A percentile compares a stretch with the other conserved stretches of the same genome.
Conservation (phyloP, 2,329 filamentous ascomycete genomes). For the Neopestalotiopsis clavispora region DNA sequence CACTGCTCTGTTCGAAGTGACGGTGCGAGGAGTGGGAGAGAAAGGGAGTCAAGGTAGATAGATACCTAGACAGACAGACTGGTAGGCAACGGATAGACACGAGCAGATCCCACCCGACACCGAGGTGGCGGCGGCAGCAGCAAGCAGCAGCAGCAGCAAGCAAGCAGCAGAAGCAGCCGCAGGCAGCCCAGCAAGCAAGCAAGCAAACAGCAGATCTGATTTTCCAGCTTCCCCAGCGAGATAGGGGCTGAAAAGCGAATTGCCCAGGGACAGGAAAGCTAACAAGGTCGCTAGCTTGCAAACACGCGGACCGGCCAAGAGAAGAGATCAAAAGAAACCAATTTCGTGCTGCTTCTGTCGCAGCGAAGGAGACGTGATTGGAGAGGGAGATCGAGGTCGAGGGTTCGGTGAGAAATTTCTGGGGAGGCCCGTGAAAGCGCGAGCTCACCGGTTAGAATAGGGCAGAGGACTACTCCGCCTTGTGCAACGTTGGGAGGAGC, state of each 20-base stretch:
- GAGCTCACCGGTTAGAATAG: slow-evolving; percentile 18
- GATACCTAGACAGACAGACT: slow-evolving; percentile 4
- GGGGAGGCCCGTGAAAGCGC: slow-evolving; percentile 9
- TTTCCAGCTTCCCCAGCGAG: background rate
- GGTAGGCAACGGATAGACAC: background rate
- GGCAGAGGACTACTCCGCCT: slow-evolving; percentile 13
- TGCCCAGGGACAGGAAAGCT: background rate
- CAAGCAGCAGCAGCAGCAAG: background rate
- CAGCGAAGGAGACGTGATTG: slow-evolving; percentile 16
- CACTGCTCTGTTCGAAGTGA: background rate
- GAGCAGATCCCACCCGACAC: background rate
- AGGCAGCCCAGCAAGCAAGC: background rate
- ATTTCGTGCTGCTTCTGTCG: slow-evolving; percentile 11
- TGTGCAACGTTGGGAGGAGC: slow-evolving; percentile 15
- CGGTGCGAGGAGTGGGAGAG: slow-evolving; percentile 4
- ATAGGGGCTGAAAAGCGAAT: slow-evolving; percentile 17
- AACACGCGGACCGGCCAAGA: slow-evolving; percentile 18
- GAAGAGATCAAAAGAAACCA: slow-evolving; percentile 14
- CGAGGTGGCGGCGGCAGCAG: background rate
- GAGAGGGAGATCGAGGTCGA: slow-evolving; percentile 13
- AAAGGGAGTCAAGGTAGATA: slow-evolving; percentile 16
- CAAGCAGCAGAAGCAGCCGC: background rate
- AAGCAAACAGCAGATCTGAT: background rate
- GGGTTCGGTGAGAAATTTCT: slow-evolving; percentile 18
- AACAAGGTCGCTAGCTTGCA: slow-evolving; percentile 12